Conservation (phyloP, 371 early-diverging fungal genomes). For the Apophysomyces elegans region DNA sequence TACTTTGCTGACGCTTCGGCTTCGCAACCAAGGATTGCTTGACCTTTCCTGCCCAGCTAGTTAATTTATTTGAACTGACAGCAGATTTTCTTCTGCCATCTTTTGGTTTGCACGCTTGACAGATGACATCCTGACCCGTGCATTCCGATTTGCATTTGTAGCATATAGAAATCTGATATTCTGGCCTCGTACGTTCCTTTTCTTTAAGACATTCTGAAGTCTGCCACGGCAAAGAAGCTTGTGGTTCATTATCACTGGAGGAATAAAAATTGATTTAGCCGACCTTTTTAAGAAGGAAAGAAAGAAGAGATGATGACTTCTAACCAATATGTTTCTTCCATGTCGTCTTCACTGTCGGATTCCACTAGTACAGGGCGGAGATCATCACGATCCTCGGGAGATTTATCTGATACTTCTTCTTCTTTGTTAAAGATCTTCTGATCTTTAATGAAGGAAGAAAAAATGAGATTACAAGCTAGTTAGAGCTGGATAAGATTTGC, state of each 20-base stretch:
- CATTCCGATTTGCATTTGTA: not conserved
- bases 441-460: not conserved
- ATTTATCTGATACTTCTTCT: not conserved
- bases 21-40: not conserved
- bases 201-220: not conserved
- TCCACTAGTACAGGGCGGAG: conserved; percentile 11
- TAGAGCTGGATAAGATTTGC: not conserved
- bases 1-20: conserved; percentile 1
- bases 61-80: not conserved
- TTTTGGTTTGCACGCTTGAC: not conserved
- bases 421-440: not conserved
- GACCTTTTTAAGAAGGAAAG: not conserved
- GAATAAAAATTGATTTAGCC: not conserved
- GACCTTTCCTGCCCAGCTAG: not conserved
- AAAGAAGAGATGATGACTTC: not conserved
- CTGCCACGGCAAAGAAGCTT: not conserved
- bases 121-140: not conserved
- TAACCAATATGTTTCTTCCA: not conserved
- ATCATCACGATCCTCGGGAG: not conserved
- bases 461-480: not conserved
- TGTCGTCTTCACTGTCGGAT: conserved; percentile 19
- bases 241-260: not conserved
- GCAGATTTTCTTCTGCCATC: not conserved
- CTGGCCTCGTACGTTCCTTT: not conserved
- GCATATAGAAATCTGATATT: not conserved